A percentile compares a stretch with the other conserved stretches of the same genome.
phyloP scores from a whole-genome alignment of 2,329 filamentous ascomycete genomes.

The Pestalotiopsis sp. region DNA sequence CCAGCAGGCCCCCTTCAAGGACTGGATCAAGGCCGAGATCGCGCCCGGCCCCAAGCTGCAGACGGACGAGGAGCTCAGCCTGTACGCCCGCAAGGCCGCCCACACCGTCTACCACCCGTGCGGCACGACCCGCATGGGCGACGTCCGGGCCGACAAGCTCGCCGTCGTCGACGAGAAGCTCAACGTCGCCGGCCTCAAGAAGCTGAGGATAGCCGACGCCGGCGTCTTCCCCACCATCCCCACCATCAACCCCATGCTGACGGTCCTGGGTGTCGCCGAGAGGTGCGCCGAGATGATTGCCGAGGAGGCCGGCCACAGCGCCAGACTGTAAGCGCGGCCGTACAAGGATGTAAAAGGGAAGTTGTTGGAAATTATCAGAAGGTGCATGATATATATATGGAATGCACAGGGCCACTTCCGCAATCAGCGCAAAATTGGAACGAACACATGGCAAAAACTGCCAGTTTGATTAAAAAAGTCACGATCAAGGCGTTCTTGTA shows the following conservation, averaged over 20 bases:
- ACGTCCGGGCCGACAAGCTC: slow-evolving; percentile 65
- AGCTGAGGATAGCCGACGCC: slow-evolving; percentile 80
- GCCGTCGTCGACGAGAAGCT: slow-evolving; percentile 82
- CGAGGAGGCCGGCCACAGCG: slow-evolving; percentile 55
- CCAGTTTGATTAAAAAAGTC: background rate
- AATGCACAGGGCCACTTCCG: no score
- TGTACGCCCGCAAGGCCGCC: slow-evolving; percentile 79
- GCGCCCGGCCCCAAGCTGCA: slow-evolving; percentile 75
- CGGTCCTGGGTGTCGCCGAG: slow-evolving; percentile 82
- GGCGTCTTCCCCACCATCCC: slow-evolving; percentile 89
- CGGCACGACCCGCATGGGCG: slow-evolving; percentile 89
- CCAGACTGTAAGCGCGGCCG: slow-evolving; percentile 18
- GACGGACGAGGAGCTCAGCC: slow-evolving; percentile 77
- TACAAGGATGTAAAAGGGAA: background rate
- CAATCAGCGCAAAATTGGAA: no score
- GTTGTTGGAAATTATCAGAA: background rate
- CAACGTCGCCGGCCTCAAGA: slow-evolving; percentile 72
- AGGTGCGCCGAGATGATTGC: slow-evolving; percentile 82
- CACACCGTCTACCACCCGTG: slow-evolving; percentile 92
- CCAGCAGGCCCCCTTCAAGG: slow-evolving; percentile 74
- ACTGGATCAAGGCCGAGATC: slow-evolving; percentile 82
- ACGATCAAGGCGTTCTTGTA: background rate
- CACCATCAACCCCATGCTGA: slow-evolving; percentile 89
- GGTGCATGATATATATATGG: background rate
- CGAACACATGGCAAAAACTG: background rate